These are phyloP conservation scores for Phytophthora kernoviae DNA, from an alignment of 352 stramenopile species.

Conservation along the genomic window DNA sequence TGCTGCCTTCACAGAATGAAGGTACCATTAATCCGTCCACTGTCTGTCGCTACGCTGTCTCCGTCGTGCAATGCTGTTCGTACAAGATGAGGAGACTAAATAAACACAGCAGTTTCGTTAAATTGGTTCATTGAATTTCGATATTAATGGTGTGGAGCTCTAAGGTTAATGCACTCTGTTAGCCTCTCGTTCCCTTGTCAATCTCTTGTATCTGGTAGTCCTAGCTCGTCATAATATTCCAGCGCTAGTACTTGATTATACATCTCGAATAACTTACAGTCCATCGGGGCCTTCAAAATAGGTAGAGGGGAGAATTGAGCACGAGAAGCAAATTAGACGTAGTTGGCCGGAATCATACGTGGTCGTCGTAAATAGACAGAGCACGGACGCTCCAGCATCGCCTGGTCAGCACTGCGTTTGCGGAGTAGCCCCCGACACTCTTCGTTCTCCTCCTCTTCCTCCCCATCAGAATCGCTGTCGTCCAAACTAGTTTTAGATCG, in stretches of 20 bases:
- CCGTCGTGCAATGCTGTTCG: too few species aligned
- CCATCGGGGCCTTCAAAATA: conserved; percentile 13
- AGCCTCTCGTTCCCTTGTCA: conserved; percentile 15
- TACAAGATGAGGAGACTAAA: not conserved
- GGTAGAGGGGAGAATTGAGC: conserved; percentile 3
- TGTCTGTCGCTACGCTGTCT: too few species aligned
- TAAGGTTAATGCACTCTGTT: too few species aligned
- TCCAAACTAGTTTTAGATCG: conserved; percentile 31
- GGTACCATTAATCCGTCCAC: too few species aligned
- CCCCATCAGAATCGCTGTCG: conserved; percentile 19
- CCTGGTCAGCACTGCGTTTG: conserved; percentile 56
- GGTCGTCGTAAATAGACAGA: conserved; percentile 53
- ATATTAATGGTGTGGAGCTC: conserved; percentile 12
- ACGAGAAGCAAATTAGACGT: conserved; percentile 39
- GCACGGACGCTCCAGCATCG: conserved; percentile 49
- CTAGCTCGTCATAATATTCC: conserved; percentile 9
- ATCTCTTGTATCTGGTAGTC: conserved; percentile 4
- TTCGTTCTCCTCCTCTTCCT: conserved; percentile 18
- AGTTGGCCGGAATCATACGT: conserved; percentile 75
- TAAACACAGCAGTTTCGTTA: conserved; percentile 9
- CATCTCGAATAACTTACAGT: conserved; percentile 36
- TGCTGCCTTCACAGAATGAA: too few species aligned
- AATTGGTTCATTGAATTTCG: conserved; percentile 18
- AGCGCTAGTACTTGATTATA: conserved; percentile 18
- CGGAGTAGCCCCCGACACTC: conserved; percentile 10